Evolutionary conservation across 2,329 filamentous ascomycete genomes (phyloP).

Genomic region (Teratosphaeria pseudoeucalypti): DNA sequence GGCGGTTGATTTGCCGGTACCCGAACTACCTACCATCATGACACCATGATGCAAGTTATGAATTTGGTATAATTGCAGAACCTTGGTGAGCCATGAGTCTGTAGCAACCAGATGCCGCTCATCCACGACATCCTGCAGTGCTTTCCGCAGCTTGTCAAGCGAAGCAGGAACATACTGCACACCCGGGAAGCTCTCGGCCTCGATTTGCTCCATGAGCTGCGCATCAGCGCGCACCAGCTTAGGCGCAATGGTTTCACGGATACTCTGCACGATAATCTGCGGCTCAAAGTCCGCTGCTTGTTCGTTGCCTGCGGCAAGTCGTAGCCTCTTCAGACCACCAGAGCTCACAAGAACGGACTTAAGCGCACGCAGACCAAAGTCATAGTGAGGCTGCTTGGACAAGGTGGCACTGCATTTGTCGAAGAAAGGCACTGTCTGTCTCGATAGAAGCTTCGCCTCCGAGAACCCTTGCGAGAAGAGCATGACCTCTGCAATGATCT

Average conservation of each 20-base stretch:
- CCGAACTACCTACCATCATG: conserved; percentile 99
- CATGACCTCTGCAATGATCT: conserved; percentile 99
- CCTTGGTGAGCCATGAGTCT: conserved; percentile 94
- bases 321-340: conserved; percentile 82
- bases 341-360: conserved; percentile 99
- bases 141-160: conserved; percentile 64
- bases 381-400: conserved; percentile 96
- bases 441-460: conserved; percentile 85
- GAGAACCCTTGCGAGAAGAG: conserved; percentile 98
- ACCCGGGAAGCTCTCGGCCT: conserved; percentile 78
- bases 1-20: conserved; percentile 90
- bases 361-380: conserved; percentile 92
- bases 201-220: conserved; percentile 74
- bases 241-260: conserved; percentile 94
- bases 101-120: conserved; percentile 83
- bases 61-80: conserved; percentile 94
- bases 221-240: conserved; percentile 93
- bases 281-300: conserved; percentile 61
- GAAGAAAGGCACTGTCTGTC: conserved; percentile 96
- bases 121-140: conserved; percentile 70
- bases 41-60: conserved; percentile 97
- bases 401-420: conserved; percentile 72
- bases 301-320: conserved; percentile 51
- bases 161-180: conserved; percentile 88
- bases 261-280: conserved; percentile 96